Evolutionary conservation across 148 eudicot species (phyloP).

Genomic region (Fagopyrum esculentum): DNA sequence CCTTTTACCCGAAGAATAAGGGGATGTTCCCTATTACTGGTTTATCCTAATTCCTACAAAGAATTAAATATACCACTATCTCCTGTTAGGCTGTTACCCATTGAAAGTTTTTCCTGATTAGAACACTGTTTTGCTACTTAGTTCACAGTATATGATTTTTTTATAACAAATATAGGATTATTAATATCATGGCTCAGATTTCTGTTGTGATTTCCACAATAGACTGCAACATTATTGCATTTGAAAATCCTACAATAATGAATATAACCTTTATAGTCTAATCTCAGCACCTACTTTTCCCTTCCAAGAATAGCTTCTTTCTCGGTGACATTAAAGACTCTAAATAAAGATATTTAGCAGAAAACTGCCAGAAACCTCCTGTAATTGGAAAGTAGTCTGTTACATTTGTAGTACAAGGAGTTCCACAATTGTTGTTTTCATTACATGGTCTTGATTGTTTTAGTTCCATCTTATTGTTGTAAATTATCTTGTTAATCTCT

Average conservation of each 20-base stretch:
- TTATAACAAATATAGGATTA: not conserved
- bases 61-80: not conserved
- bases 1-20: not conserved
- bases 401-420: not conserved
- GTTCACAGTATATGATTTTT: not conserved
- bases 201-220: not conserved
- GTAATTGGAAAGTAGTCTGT: not conserved
- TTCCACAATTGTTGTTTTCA: not conserved
- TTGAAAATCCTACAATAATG: not conserved
- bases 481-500: conserved; percentile 5
- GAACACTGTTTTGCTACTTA: not conserved
- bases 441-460: conserved; percentile 1
- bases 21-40: not conserved
- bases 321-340: not conserved
- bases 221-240: not conserved
- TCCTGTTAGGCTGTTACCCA: not conserved
- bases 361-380: not conserved
- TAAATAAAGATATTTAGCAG: not conserved
- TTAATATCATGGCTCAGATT: not conserved
- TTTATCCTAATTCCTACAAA: not conserved
- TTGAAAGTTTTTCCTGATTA: not conserved
- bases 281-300: not conserved
- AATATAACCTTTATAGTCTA: not conserved
- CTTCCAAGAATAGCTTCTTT: conserved; percentile 7
- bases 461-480: not conserved